Base-by-base conservation (phyloP, 2,329 filamentous ascomycete species). In the Gyromitra esculenta region DNA sequence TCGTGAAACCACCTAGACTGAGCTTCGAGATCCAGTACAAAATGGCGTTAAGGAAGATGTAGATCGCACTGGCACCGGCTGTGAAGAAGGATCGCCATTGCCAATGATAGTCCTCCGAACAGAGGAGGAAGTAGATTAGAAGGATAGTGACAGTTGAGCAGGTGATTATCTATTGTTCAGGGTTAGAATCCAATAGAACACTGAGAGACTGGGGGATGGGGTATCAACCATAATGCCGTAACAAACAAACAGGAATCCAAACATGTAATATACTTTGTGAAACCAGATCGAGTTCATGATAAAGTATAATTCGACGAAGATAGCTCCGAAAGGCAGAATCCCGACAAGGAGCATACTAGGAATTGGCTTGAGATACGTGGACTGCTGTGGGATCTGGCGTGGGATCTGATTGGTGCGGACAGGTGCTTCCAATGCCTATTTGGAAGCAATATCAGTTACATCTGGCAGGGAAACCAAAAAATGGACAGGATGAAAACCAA, bases 251-350 rank as follows among this genome's bases (percentile, higher is more conserved):
- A 99, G 86, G 87, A 99, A 99, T 25, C 96, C 96, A 82, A 99
- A 99, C 96, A 99, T 99, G 88, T 99, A 99, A 87, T 99, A 99
- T 80, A 99, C 96, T 85, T 96, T 93, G 86, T 91, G 95, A 85
- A 96, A 97, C 96, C 96, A 99, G 83, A 99, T 95, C 35, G 93
- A 97, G 85, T 91, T 97, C 93, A 99, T 97, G 86, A 99, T 97
- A 85, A 98, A 98, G 87, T 97, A 98, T 1, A 99, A 90, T 85
- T 99, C 96, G 60, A 98, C 94, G 80, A 98, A 97, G 82, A 99
- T 98, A 78, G 96, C 95, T 60, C 92, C 94, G 81, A 99, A 99
- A 0, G 96, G 96, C 35, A 98, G 87, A 65, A 98, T 90, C 67
- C 96, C 96, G 31, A 96, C 95, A 25, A 98, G 88, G 15, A 97